A percentile compares a stretch with the other conserved stretches of the same genome.
Conservation (phyloP, 2,329 filamentous ascomycete species). For the Dactylellina haptotyla region DNA sequence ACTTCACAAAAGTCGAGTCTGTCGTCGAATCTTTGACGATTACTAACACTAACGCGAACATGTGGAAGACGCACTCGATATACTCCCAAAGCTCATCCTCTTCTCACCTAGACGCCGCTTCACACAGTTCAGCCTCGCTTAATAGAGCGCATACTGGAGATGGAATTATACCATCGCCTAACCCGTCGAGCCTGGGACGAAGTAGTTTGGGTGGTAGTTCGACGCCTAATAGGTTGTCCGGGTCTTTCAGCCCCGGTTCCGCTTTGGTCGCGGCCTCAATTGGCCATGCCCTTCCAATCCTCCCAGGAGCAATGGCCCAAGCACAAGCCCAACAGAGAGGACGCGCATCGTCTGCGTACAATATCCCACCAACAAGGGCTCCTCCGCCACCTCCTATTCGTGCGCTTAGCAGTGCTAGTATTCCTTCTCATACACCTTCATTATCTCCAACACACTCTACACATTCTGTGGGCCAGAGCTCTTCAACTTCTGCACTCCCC, state of each 20-base stretch:
- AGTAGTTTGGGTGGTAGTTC: conserved; percentile 34
- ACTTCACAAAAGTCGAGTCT: conserved; percentile 78
- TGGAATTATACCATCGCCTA: conserved; percentile 24
- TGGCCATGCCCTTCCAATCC: conserved; percentile 43
- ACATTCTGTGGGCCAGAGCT: conserved; percentile 25
- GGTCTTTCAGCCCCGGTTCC: conserved; percentile 44
- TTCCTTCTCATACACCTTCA: conserved; percentile 21
- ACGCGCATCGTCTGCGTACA: conserved; percentile 40
- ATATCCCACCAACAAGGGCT: conserved; percentile 42
- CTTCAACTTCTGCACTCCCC: conserved; percentile 12
- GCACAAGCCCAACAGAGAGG: conserved; percentile 38
- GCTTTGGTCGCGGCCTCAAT: conserved; percentile 42
- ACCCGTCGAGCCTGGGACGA: conserved; percentile 39
- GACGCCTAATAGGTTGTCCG: conserved; percentile 44
- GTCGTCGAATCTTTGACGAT: conserved; percentile 49
- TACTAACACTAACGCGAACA: conserved; percentile 47
- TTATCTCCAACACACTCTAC: conserved; percentile 43
- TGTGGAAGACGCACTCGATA: conserved; percentile 51
- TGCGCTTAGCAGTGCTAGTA: conserved; percentile 39
- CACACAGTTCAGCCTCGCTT: conserved; percentile 43
- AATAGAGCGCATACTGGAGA: conserved; percentile 42
- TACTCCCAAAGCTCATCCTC: conserved; percentile 61
- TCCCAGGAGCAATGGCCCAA: conserved; percentile 33
- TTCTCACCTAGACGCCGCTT: conserved; percentile 40
- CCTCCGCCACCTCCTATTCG: conserved; percentile 47